Evolutionary conservation across 495 filamentous ascomycete species (phyloP).

Genomic region (Sordaria brevicollis): DNA sequence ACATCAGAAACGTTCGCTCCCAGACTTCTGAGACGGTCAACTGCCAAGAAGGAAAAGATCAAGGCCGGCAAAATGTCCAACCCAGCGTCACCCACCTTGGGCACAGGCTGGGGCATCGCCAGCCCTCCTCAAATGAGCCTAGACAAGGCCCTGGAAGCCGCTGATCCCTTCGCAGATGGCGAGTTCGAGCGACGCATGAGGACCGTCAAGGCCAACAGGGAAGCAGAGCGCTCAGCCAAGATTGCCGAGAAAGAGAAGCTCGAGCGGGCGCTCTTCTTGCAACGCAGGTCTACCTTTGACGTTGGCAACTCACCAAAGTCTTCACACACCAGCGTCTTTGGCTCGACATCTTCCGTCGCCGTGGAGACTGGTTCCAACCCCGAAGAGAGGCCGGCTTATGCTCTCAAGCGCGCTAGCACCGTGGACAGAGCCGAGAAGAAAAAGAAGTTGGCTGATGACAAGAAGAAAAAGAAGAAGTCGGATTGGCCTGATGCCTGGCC

Average conservation of each 20-base stretch:
- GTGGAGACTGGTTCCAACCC: background rate
- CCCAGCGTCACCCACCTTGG: background rate
- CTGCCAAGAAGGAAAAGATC: conserved; percentile 18
- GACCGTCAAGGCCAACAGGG: background rate
- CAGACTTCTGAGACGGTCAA: background rate
- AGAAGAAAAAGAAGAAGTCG: background rate
- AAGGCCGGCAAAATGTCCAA: conserved; percentile 19
- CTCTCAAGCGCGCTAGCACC: background rate
- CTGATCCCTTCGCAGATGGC: background rate
- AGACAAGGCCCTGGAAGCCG: background rate
- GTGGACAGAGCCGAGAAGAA: background rate
- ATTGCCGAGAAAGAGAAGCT: background rate
- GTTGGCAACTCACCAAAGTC: background rate
- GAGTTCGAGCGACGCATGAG: background rate
- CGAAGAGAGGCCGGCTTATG: background rate
- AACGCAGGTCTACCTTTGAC: background rate
- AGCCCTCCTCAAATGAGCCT: conserved; percentile 10
- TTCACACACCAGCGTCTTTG: background rate
- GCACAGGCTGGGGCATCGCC: background rate
- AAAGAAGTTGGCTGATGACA: background rate
- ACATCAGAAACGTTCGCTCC: background rate
- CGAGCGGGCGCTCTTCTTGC: background rate
- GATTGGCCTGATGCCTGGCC: background rate
- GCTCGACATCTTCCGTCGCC: background rate
- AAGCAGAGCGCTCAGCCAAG: background rate